A percentile compares a stretch with the other conserved stretches of the same genome.
Conservation (phyloP, 148 eudicot genomes). For the Camellia granthamiana region DNA sequence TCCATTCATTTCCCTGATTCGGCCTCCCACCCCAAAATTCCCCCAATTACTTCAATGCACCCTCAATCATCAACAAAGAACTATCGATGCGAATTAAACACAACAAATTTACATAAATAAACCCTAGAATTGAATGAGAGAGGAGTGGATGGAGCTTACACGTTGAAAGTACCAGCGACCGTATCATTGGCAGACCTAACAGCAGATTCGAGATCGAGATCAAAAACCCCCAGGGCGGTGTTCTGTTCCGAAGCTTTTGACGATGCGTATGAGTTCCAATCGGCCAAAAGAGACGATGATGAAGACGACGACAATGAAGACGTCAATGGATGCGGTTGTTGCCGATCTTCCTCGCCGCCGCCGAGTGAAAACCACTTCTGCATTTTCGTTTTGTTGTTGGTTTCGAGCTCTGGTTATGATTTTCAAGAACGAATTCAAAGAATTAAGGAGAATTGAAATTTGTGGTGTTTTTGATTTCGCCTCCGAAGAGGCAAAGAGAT, state of each 20-base stretch:
- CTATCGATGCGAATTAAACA: not conserved
- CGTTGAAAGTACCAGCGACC: constrained; percentile 80
- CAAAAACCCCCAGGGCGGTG: constrained; percentile 52
- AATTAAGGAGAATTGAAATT: no score
- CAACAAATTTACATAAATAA: not conserved
- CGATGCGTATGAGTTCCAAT: constrained; percentile 88
- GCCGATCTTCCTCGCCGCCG: constrained; percentile 23
- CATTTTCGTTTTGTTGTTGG: constrained; percentile 15
- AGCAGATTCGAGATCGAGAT: constrained; percentile 96
- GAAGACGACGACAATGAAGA: constrained; percentile 29
- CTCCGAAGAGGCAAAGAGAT: no score
- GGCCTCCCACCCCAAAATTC: not conserved
- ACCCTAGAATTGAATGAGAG: not conserved
- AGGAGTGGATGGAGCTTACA: constrained; percentile 38
- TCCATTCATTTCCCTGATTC: not conserved
- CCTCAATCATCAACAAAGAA: not conserved
- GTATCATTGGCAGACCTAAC: constrained; percentile 85
- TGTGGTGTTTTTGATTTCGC: no score
- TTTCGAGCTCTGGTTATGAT: not conserved
- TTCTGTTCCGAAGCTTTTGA: constrained; percentile 48
- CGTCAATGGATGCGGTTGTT: constrained; percentile 21
- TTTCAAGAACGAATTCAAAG: no score
- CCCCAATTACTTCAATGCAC: not conserved
- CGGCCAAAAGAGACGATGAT: constrained; percentile 63
- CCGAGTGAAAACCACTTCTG: constrained; percentile 50